Evolutionary conservation across 2,329 filamentous ascomycete genomes (phyloP).

Genomic region (Paramyrothecium roridum): DNA sequence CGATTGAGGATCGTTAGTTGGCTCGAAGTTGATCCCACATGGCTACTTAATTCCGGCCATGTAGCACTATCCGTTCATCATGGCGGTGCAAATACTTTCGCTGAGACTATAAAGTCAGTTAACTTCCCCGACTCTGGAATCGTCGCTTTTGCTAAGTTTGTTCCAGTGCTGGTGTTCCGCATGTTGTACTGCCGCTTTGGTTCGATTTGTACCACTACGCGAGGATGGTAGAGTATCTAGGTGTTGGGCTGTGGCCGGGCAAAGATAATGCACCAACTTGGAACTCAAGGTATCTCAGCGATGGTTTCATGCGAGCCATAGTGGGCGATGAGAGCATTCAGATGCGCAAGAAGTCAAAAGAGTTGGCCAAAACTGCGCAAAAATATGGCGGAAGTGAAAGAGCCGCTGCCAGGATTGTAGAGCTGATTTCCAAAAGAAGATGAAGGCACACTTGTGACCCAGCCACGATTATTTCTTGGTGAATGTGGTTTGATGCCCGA

Average conservation of each 20-base stretch:
- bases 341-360: neutral
- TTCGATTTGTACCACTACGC: conserved; percentile 41
- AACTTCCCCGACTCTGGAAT: neutral
- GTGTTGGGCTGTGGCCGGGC: conserved; percentile 35
- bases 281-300: conserved; percentile 16
- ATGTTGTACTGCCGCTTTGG: conserved; percentile 42
- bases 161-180: conserved; percentile 19
- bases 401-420: neutral
- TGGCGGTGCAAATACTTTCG: conserved; percentile 34
- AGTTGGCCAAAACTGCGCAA: neutral
- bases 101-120: conserved; percentile 38
- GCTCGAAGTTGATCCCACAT: conserved; percentile 23
- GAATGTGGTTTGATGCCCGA: no score
- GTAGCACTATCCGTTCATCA: conserved; percentile 31
- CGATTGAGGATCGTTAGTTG: conserved; percentile 18
- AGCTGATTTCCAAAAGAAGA: no score
- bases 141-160: neutral
- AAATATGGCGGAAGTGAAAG: neutral
- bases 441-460: no score
- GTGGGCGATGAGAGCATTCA: neutral
- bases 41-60: conserved; percentile 28
- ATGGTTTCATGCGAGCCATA: conserved; percentile 1
- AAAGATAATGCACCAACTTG: conserved; percentile 22
- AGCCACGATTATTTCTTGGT: no score
- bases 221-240: conserved; percentile 34